phyloP scores from a whole-genome alignment of 495 filamentous ascomycete species.

The Aspergillus avenaceus region DNA sequence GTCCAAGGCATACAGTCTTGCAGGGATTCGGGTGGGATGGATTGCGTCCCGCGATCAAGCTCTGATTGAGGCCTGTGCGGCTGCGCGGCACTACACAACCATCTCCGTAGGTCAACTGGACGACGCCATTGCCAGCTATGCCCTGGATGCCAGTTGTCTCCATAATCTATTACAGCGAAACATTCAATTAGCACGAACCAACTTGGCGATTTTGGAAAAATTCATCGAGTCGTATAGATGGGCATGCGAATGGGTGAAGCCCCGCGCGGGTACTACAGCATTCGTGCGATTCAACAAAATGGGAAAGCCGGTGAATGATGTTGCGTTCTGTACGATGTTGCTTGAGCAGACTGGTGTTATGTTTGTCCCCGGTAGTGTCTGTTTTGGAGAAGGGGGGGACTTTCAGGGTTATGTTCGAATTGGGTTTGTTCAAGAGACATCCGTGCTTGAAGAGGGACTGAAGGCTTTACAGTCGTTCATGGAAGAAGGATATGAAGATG shows the following conservation, averaged over 20 bases:
- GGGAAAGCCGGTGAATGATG: constrained; percentile 67
- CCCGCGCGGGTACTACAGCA: constrained; percentile 78
- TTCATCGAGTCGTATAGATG: constrained; percentile 63
- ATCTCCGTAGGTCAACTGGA: constrained; percentile 83
- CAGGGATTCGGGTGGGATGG: constrained; percentile 82
- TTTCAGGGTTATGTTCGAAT: constrained; percentile 78
- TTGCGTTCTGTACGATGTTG: constrained; percentile 65
- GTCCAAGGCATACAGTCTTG: constrained; percentile 83
- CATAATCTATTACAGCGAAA: constrained; percentile 66
- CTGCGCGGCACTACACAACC: constrained; percentile 75
- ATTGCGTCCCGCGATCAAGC: constrained; percentile 61
- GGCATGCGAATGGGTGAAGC: constrained; percentile 68
- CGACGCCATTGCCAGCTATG: constrained; percentile 73
- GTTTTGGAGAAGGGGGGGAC: constrained; percentile 67
- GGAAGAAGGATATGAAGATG: constrained; percentile 51
- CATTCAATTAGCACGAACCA: constrained; percentile 63
- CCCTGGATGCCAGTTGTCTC: constrained; percentile 60
- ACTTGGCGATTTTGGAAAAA: constrained; percentile 61
- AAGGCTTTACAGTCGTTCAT: constrained; percentile 60
- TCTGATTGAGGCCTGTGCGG: constrained; percentile 62
- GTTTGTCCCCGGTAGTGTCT: constrained; percentile 69
- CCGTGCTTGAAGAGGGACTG: constrained; percentile 64
- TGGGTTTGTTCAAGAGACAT: constrained; percentile 72
- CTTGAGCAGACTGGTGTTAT: constrained; percentile 71
- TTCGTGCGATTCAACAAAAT: constrained; percentile 65